Percentiles rank a stretch among this genome's conserved stretches.
Evolutionary conservation across 371 early-diverging fungal genomes (phyloP).

Genomic region (Haplosporangium sp.): DNA sequence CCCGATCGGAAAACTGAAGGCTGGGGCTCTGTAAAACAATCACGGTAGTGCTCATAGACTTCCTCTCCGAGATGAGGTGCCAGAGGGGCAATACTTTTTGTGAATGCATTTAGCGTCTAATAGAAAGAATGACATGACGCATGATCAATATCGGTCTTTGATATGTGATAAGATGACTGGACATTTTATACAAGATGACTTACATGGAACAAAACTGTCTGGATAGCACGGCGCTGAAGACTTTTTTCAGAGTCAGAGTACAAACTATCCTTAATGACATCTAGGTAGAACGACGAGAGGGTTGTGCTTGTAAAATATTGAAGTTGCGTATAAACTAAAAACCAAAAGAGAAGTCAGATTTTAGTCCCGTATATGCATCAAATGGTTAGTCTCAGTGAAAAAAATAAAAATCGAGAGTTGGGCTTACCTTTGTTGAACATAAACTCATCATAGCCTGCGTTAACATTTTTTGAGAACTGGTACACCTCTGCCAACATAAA

Average conservation of each 20-base stretch:
- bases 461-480: constrained; percentile 68
- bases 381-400: background rate
- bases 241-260: constrained; percentile 69
- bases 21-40: constrained; percentile 58
- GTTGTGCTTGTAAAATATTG: constrained; percentile 76
- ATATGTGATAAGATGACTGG: background rate
- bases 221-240: constrained; percentile 68
- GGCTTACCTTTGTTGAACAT: constrained; percentile 75
- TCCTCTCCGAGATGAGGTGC: constrained; percentile 85
- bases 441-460: constrained; percentile 70
- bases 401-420: background rate
- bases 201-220: constrained; percentile 79
- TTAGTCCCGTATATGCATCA: too few relatives aligned
- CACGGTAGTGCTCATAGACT: constrained; percentile 74
- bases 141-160: background rate
- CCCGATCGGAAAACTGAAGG: constrained; percentile 72
- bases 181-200: background rate
- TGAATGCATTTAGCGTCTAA: constrained; percentile 73
- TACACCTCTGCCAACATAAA: constrained; percentile 78
- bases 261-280: constrained; percentile 85
- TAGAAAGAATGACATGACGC: background rate
- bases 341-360: background rate
- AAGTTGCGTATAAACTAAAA: constrained; percentile 69
- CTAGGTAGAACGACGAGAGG: constrained; percentile 88
- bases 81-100: constrained; percentile 74